phyloP scores from a whole-genome alignment of 768 basidiomycete species.

The Mrakia gelida region DNA sequence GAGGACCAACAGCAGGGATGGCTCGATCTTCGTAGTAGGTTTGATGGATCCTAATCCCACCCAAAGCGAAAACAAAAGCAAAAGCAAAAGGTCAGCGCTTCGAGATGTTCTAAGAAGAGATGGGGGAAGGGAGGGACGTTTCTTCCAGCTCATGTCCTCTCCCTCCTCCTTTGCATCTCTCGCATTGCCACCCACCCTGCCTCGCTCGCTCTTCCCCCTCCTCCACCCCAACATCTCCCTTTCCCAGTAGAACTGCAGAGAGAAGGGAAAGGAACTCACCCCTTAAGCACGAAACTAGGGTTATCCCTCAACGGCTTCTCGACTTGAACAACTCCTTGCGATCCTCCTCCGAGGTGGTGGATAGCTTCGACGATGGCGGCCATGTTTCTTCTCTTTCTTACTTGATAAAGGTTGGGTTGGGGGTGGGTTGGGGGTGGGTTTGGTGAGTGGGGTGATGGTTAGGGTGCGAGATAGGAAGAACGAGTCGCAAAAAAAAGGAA shows the following conservation, averaged over 20 bases:
- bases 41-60: conserved; percentile 50
- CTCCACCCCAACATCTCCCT: neutral
- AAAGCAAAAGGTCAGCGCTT: no score
- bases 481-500: neutral
- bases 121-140: neutral
- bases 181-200: no score
- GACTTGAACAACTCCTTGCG: neutral
- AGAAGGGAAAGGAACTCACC: conserved; percentile 31
- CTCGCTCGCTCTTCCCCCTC: no score
- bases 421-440: neutral
- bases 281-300: conserved; percentile 63
- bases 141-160: no score
- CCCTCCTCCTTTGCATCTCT: no score
- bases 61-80: neutral
- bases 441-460: neutral
- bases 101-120: no score
- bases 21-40: conserved; percentile 68
- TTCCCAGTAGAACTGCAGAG: neutral
- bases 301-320: conserved; percentile 46
- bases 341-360: neutral
- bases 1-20: conserved; percentile 69
- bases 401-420: neutral
- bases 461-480: neutral
- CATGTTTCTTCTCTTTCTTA: conserved; percentile 48
- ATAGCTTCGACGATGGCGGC: conserved; percentile 46